Conservation (phyloP, 495 filamentous ascomycete genomes). For the Penicillium simplicissimum region DNA sequence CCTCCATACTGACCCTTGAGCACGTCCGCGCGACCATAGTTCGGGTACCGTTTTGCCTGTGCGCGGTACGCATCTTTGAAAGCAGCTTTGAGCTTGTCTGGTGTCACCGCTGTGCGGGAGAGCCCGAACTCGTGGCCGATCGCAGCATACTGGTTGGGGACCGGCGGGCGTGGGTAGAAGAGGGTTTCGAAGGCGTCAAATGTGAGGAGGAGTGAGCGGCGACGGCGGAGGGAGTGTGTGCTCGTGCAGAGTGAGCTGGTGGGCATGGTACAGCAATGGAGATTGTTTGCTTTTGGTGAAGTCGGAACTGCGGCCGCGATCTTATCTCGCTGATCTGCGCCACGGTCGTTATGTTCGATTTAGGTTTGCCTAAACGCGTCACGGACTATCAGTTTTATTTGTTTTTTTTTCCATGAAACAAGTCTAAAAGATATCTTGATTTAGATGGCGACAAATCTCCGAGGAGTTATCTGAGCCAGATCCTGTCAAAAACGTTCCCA, state of each 20-base stretch:
- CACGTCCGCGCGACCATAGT: conserved; percentile 60
- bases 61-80: conserved; percentile 54
- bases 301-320: conserved; percentile 2
- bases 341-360: no score
- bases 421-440: no score
- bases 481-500: no score
- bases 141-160: conserved; percentile 63
- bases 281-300: background rate
- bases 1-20: conserved; percentile 50
- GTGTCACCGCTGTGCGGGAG: conserved; percentile 31
- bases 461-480: no score
- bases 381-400: no score
- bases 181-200: conserved; percentile 81
- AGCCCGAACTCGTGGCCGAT: conserved; percentile 61
- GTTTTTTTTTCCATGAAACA: no score
- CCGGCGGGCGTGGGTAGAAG: conserved; percentile 60
- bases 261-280: conserved; percentile 4
- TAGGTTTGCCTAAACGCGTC: no score
- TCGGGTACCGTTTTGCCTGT: conserved; percentile 54
- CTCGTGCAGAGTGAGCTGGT: background rate
- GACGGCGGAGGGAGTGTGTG: background rate
- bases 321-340: conserved; percentile 5
- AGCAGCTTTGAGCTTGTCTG: conserved; percentile 28
- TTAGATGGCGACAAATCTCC: no score
- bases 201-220: conserved; percentile 59